Conservation (phyloP, 768 basidiomycete species). For the Sporobolomyces phaffii region DNA sequence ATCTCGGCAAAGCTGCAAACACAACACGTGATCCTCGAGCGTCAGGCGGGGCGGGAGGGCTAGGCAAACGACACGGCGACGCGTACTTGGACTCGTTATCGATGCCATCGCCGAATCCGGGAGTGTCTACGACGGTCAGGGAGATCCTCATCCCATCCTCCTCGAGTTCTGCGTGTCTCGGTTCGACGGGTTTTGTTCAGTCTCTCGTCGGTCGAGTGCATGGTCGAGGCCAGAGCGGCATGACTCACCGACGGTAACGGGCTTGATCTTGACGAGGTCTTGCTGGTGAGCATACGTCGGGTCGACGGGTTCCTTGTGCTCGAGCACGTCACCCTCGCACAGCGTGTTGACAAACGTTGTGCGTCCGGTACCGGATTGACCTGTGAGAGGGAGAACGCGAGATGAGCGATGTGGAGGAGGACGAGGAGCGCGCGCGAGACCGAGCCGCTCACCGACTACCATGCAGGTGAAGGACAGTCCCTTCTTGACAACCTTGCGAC, state of each 20-base stretch:
- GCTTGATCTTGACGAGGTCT: constrained; percentile 89
- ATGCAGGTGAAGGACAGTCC: constrained; percentile 96
- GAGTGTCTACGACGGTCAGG: constrained; percentile 95
- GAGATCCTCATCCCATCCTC: constrained; percentile 98
- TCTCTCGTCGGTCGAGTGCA: no score
- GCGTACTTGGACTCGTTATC: constrained; percentile 95
- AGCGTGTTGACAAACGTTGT: constrained; percentile 99
- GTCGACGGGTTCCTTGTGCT: constrained; percentile 76
- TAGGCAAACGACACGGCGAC: no score
- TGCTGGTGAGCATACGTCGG: constrained; percentile 89
- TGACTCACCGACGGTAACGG: constrained; percentile 73
- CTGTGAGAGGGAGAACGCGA: constrained; percentile 48
- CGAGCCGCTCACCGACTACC: constrained; percentile 78
- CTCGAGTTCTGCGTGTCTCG: constrained; percentile 66
- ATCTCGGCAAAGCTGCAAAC: constrained; percentile 98
- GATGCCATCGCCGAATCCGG: constrained; percentile 97
- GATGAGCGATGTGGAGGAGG: not conserved
- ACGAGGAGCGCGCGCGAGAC: not conserved
- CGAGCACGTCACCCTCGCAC: constrained; percentile 75
- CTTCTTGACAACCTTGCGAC: constrained; percentile 79
- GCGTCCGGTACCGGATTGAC: constrained; percentile 76
- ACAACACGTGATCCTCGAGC: no score
- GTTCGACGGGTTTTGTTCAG: no score
- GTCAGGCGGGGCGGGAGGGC: no score
- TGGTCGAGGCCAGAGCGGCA: not conserved